Evolutionary conservation across 768 basidiomycete species (phyloP).

Genomic region (Udeniomyces megalosporus): DNA sequence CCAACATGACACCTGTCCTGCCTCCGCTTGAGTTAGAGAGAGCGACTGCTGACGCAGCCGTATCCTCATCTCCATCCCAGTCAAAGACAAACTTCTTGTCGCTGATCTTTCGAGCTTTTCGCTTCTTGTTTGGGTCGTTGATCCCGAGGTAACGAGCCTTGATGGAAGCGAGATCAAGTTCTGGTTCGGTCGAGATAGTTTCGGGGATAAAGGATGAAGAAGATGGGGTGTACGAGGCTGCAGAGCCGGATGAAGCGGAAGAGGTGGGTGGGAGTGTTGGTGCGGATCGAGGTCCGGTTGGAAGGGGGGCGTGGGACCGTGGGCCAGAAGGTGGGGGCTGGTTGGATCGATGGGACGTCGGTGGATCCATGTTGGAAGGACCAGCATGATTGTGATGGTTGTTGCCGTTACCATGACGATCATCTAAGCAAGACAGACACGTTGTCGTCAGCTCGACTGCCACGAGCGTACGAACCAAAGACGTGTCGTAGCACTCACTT

Average conservation of each 20-base stretch:
- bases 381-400: neutral
- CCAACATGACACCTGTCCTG: conserved; percentile 25
- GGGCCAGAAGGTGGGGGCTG: neutral
- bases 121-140: conserved; percentile 52
- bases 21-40: neutral
- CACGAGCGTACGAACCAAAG: neutral
- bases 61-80: conserved; percentile 95
- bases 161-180: conserved; percentile 62
- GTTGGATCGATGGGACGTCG: neutral
- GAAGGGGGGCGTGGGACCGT: conserved; percentile 31
- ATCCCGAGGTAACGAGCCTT: conserved; percentile 89
- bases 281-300: conserved; percentile 54
- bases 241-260: conserved; percentile 25
- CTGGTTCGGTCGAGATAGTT: conserved; percentile 30
- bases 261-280: conserved; percentile 32
- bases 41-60: conserved; percentile 35
- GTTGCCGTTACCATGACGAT: neutral
- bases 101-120: conserved; percentile 54
- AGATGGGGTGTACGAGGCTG: neutral
- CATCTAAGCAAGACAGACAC: too few relatives aligned
- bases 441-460: too few relatives aligned
- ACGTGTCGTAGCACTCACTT: neutral
- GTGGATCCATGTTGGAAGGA: neutral
- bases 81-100: conserved; percentile 98
- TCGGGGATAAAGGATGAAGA: conserved; percentile 28